A percentile compares a stretch with the other conserved stretches of the same genome.
These are phyloP conservation scores for Coemansia sp. DNA, from an alignment of 192 early-diverging fungal genomes.

Conservation along the genomic window DNA sequence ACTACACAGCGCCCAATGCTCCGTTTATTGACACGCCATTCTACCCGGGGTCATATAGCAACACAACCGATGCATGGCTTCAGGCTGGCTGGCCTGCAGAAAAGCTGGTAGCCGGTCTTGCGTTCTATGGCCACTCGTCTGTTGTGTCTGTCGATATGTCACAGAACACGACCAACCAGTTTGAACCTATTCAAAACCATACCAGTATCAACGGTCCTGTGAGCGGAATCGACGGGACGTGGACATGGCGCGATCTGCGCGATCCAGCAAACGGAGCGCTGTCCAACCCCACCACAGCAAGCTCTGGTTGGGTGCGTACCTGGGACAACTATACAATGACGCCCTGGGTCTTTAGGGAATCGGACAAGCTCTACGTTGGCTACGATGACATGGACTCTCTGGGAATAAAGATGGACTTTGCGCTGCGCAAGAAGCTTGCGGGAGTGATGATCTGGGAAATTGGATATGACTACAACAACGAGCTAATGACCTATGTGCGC, in stretches of 20 bases:
- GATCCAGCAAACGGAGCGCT: slow-evolving; percentile 55
- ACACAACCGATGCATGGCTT: slow-evolving; percentile 60
- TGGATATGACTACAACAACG: slow-evolving; percentile 66
- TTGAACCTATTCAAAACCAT: slow-evolving; percentile 50
- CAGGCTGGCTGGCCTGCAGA: slow-evolving; percentile 61
- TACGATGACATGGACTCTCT: slow-evolving; percentile 74
- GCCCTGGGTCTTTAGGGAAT: slow-evolving; percentile 72
- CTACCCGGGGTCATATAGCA: slow-evolving; percentile 52
- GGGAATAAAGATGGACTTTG: slow-evolving; percentile 64
- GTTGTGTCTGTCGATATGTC: slow-evolving; percentile 40
- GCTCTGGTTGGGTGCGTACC: slow-evolving; percentile 63
- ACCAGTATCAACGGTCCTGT: slow-evolving; percentile 59
- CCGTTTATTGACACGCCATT: slow-evolving; percentile 50
- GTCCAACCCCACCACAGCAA: slow-evolving; percentile 33
- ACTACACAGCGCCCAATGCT: slow-evolving; percentile 54
- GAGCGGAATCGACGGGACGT: slow-evolving; percentile 59
- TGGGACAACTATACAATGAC: slow-evolving; percentile 68
- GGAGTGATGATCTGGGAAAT: slow-evolving; percentile 78
- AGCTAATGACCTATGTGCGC: slow-evolving; percentile 57
- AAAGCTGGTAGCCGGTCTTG: slow-evolving; percentile 66
- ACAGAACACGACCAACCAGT: slow-evolving; percentile 47
- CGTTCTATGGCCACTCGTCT: slow-evolving; percentile 66
- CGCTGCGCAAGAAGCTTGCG: slow-evolving; percentile 59
- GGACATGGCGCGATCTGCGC: slow-evolving; percentile 67
- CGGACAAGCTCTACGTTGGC: slow-evolving; percentile 63